Conservation (phyloP, 768 basidiomycete genomes). For the Tubosaeta sp. region DNA sequence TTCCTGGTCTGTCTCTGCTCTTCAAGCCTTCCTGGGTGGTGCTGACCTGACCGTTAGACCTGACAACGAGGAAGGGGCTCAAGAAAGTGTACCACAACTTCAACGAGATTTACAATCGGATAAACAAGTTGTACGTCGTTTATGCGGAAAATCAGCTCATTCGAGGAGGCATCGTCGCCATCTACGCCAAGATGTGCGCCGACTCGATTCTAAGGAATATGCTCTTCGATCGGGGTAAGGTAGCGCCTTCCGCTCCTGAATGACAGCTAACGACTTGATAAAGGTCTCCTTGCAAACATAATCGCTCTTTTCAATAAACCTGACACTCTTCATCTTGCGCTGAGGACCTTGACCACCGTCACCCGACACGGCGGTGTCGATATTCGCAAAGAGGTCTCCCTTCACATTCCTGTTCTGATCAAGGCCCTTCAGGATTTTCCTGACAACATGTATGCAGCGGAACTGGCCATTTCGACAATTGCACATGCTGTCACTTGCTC, state of each 20-base stretch:
- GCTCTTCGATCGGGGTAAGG: slow-evolving; percentile 47
- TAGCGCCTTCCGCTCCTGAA: background rate
- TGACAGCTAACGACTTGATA: background rate
- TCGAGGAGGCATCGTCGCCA: slow-evolving; percentile 53
- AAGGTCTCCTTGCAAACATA: slow-evolving; percentile 52
- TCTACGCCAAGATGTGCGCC: slow-evolving; percentile 60
- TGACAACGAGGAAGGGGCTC: slow-evolving; percentile 52
- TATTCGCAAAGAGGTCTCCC: slow-evolving; percentile 47
- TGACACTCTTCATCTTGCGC: slow-evolving; percentile 44
- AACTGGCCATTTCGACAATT: slow-evolving; percentile 46
- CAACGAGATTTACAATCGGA: slow-evolving; percentile 43
- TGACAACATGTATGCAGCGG: slow-evolving; percentile 44
- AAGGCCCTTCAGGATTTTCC: slow-evolving; percentile 45
- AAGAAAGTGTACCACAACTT: slow-evolving; percentile 62
- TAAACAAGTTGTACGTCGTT: slow-evolving; percentile 47
- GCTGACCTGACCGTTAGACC: slow-evolving; percentile 37
- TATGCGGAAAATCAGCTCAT: slow-evolving; percentile 44
- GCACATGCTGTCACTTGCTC: slow-evolving; percentile 46
- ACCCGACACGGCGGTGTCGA: slow-evolving; percentile 55
- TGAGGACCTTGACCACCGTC: slow-evolving; percentile 50
- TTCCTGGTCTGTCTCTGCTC: slow-evolving; percentile 45
- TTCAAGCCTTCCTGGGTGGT: background rate
- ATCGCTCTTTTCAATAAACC: slow-evolving; percentile 46
- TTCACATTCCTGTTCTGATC: slow-evolving; percentile 35
- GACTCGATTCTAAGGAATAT: slow-evolving; percentile 59